Conservation (phyloP, 148 eudicot genomes). For the Rhododendron williamsianum region DNA sequence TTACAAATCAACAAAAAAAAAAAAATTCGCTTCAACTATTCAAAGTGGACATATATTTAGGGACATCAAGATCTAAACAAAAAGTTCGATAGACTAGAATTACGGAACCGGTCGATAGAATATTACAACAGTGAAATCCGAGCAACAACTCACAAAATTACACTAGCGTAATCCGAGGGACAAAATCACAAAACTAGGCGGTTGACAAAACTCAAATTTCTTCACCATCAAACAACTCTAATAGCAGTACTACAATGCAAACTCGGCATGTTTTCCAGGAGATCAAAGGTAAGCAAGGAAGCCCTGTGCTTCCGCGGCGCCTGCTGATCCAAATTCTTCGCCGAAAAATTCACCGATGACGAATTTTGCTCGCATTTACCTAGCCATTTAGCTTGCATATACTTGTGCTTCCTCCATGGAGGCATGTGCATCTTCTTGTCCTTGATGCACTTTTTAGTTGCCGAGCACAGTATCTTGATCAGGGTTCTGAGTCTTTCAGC, state of each 20-base stretch:
- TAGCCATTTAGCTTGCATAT: slow-evolving; percentile 45
- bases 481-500: slow-evolving; percentile 19
- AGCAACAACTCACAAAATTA: background rate
- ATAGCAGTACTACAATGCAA: slow-evolving; percentile 5
- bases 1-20: too few species aligned
- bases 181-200: background rate
- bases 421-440: slow-evolving; percentile 38
- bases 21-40: too few species aligned
- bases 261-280: slow-evolving; percentile 12
- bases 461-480: slow-evolving; percentile 29
- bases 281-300: slow-evolving; percentile 24
- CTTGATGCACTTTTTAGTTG: slow-evolving; percentile 34
- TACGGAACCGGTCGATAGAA: background rate
- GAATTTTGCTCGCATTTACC: slow-evolving; percentile 2
- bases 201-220: background rate
- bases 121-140: background rate
- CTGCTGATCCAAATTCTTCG: background rate
- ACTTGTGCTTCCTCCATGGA: slow-evolving; percentile 46
- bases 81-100: background rate
- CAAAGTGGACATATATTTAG: background rate
- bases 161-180: background rate
- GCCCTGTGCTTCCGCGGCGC: slow-evolving; percentile 1
- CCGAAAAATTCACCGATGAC: background rate
- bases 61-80: background rate
- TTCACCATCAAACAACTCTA: slow-evolving; percentile 1